Percentiles rank a stretch among this genome's conserved stretches.
These are phyloP conservation scores for Astrocystis sublimbata DNA, from an alignment of 495 filamentous ascomycete species.

Conservation along the genomic window DNA sequence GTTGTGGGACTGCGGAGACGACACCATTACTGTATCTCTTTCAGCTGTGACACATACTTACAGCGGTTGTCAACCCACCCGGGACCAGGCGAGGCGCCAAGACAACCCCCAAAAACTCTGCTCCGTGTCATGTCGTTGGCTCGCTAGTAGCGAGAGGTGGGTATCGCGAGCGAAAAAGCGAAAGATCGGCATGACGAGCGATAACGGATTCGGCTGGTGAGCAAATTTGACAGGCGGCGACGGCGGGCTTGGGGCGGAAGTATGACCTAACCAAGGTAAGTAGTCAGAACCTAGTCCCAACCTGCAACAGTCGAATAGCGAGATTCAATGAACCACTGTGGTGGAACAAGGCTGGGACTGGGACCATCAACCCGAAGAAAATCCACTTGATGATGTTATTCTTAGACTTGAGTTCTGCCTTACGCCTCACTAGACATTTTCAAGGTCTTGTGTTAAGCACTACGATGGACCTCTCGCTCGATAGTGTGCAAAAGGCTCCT, in stretches of 20 bases:
- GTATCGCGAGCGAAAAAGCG: neutral
- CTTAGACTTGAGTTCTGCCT: too few species aligned
- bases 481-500: neutral
- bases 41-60: conserved; percentile 2
- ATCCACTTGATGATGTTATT: too few species aligned
- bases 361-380: too few species aligned
- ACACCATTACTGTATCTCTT: neutral
- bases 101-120: neutral
- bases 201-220: neutral
- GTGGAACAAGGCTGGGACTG: too few species aligned
- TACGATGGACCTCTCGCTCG: neutral
- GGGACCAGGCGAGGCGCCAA: neutral
- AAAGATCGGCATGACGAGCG: neutral
- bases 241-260: too few species aligned
- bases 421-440: neutral
- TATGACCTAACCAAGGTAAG: too few species aligned
- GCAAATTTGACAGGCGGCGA: neutral
- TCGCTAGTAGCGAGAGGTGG: neutral
- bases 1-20: neutral
- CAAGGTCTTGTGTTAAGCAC: neutral
- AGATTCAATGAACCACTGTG: too few species aligned
- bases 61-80: neutral
- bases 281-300: too few species aligned
- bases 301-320: too few species aligned
- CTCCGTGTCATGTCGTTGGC: neutral